Conservation (phyloP, 106 monocot genomes). For the Gastrodia elata region DNA sequence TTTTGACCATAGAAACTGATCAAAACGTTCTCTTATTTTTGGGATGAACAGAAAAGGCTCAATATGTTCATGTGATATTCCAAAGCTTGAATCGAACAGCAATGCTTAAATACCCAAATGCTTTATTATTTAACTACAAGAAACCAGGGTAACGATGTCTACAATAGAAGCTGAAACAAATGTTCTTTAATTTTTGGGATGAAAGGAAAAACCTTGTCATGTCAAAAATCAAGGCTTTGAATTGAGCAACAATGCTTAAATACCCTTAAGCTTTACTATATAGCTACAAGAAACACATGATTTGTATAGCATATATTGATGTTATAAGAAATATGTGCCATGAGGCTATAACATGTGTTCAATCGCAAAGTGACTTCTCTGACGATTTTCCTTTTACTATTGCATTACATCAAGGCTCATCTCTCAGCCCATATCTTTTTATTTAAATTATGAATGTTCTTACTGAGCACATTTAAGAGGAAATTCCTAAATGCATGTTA, state of each 20-base stretch:
- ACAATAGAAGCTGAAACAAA: too few relatives aligned
- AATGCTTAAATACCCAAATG: neutral
- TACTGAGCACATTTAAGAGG: too few relatives aligned
- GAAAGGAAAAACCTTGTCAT: neutral
- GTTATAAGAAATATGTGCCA: too few relatives aligned
- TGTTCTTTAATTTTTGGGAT: neutral
- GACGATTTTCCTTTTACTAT: too few relatives aligned
- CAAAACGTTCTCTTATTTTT: neutral
- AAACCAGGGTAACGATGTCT: too few relatives aligned
- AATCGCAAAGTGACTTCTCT: too few relatives aligned
- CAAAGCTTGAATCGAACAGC: neutral
- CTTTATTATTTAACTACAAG: neutral
- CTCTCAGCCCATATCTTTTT: too few relatives aligned
- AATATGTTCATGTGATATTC: neutral
- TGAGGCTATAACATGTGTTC: too few relatives aligned
- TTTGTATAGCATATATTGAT: too few relatives aligned
- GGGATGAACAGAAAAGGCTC: neutral
- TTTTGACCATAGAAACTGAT: neutral
- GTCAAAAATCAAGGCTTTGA: neutral
- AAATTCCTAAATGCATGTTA: too few relatives aligned
- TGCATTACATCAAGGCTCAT: too few relatives aligned
- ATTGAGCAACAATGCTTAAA: neutral
- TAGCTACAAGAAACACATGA: neutral
- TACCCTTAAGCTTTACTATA: neutral
- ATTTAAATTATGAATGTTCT: too few relatives aligned